Evolutionary conservation across 2,329 filamentous ascomycete genomes (phyloP).

Genomic region (Cercospora nicotianae): DNA sequence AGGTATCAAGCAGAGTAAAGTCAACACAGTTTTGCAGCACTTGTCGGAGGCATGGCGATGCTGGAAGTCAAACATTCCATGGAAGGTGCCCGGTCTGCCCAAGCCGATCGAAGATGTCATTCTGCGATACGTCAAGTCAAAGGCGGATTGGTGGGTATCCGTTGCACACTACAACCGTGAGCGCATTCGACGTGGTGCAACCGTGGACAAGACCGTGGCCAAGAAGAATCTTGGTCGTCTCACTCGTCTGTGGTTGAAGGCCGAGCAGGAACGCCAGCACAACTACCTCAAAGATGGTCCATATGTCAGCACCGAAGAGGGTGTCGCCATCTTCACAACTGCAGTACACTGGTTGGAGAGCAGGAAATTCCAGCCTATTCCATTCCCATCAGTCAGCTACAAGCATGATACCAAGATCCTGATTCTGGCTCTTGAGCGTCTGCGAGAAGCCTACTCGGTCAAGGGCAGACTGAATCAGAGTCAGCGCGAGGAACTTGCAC

Average conservation of each 20-base stretch:
- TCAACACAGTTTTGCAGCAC: slow-evolving; percentile 96
- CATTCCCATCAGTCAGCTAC: slow-evolving; percentile 97
- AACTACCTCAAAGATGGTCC: slow-evolving; percentile 99
- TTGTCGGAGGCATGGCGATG: slow-evolving; percentile 97
- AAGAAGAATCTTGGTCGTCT: slow-evolving; percentile 98
- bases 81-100: slow-evolving; percentile 96
- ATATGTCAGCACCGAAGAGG: slow-evolving; percentile 97
- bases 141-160: slow-evolving; percentile 99
- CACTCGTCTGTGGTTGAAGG: slow-evolving; percentile 94
- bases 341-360: slow-evolving; percentile 99
- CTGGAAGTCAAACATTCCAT: slow-evolving; percentile 99
- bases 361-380: slow-evolving; percentile 96
- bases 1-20: slow-evolving; percentile 98
- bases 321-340: slow-evolving; percentile 97
- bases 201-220: slow-evolving; percentile 97
- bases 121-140: slow-evolving; percentile 95
- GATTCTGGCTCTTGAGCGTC: slow-evolving; percentile 87
- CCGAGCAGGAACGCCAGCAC: slow-evolving; percentile 96
- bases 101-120: slow-evolving; percentile 99
- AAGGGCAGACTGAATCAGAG: slow-evolving; percentile 97
- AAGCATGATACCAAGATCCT: slow-evolving; percentile 99
- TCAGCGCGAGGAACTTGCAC: slow-evolving; percentile 90
- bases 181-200: slow-evolving; percentile 91
- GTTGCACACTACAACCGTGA: slow-evolving; percentile 99
- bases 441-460: slow-evolving; percentile 94